Evolutionary conservation across 352 stramenopile genomes (phyloP).

Genomic region (Pythium chondricola): DNA sequence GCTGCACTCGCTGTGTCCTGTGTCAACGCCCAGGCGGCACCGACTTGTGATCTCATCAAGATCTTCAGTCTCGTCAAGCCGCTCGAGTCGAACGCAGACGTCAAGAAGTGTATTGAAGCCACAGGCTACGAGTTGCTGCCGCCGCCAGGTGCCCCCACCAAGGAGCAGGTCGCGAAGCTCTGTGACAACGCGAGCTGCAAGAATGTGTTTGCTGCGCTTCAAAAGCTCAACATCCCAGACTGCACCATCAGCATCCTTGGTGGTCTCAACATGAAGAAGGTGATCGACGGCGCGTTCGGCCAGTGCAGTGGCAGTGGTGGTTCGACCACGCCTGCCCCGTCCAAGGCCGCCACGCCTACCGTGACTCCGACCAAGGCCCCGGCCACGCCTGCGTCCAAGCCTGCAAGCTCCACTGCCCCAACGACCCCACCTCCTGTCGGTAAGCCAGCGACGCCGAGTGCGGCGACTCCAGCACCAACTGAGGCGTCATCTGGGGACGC

Average conservation of each 20-base stretch:
- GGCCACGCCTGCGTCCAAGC: neutral
- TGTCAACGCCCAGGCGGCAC: neutral
- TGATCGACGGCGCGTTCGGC: conserved; percentile 16
- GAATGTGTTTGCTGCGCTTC: conserved; percentile 20
- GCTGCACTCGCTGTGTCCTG: conserved; percentile 9
- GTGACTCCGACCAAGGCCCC: neutral
- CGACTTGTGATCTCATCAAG: conserved; percentile 30
- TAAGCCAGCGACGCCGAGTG: neutral
- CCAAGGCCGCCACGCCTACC: neutral
- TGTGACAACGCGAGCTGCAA: conserved; percentile 21
- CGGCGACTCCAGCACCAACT: neutral
- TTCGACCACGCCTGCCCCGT: neutral
- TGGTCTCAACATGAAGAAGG: conserved; percentile 38
- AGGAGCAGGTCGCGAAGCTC: conserved; percentile 28
- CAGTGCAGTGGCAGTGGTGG: conserved; percentile 6
- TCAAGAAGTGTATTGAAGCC: conserved; percentile 26
- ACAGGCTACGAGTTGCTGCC: conserved; percentile 33
- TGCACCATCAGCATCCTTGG: conserved; percentile 35
- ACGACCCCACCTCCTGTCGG: conserved; percentile 1
- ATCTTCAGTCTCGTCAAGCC: conserved; percentile 30
- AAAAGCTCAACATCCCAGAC: conserved; percentile 32
- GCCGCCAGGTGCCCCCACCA: conserved; percentile 17
- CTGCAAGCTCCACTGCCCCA: neutral
- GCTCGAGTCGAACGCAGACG: conserved; percentile 23
- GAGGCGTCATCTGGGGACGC: neutral